Conservation (phyloP, 352 stramenopile species). For the Pythium periplocum region DNA sequence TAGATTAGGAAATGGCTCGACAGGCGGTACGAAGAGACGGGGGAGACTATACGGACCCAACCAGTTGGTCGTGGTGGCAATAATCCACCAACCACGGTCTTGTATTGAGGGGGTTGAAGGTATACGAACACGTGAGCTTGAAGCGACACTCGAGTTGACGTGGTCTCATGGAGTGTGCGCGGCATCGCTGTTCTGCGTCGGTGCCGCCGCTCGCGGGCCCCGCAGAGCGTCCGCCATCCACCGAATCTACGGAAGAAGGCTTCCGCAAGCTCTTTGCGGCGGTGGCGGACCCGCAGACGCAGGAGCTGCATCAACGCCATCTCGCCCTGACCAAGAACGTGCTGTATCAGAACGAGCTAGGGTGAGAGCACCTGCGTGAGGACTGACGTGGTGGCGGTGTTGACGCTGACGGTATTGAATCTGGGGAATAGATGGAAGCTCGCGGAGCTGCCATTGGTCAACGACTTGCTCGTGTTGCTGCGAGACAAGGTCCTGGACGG, state of each 20-base stretch:
- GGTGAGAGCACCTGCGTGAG: constrained; percentile 22
- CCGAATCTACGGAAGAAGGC: constrained; percentile 26
- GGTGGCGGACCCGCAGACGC: constrained; percentile 53
- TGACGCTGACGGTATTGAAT: not conserved
- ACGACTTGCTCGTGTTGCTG: constrained; percentile 48
- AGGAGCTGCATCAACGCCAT: constrained; percentile 57
- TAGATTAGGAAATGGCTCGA: too few relatives aligned
- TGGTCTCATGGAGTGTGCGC: constrained; percentile 1
- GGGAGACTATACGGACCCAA: too few relatives aligned
- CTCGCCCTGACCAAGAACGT: constrained; percentile 73
- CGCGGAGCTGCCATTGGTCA: constrained; percentile 51
- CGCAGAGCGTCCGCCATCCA: not conserved
- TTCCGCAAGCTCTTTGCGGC: constrained; percentile 71
- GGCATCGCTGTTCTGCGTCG: constrained; percentile 5
- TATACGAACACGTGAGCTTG: constrained; percentile 8
- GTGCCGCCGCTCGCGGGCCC: not conserved
- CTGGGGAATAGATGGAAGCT: constrained; percentile 54
- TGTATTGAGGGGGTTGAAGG: too few relatives aligned
- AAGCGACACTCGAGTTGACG: constrained; percentile 10
- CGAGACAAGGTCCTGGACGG: constrained; percentile 51
- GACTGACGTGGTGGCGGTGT: not conserved
- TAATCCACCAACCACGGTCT: too few relatives aligned
- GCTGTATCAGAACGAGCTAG: constrained; percentile 64
- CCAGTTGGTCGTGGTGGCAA: too few relatives aligned
- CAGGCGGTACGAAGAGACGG: too few relatives aligned